A percentile compares a stretch with the other conserved stretches of the same genome.
phyloP scores from a whole-genome alignment of 306 rosid genomes.

The Hippophae gyantsensis region DNA sequence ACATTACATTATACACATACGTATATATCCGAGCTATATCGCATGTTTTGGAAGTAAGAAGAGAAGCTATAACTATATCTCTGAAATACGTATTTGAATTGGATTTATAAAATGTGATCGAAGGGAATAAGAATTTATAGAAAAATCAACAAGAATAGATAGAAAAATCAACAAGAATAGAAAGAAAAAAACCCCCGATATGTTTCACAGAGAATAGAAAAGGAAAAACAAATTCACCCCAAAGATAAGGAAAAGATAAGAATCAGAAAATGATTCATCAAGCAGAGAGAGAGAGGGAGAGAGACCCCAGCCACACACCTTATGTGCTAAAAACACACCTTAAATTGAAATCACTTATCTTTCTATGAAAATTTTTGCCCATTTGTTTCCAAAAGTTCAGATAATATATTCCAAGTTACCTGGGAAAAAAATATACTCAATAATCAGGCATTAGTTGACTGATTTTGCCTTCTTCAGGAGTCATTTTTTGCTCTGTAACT shows the following conservation, averaged over 20 bases:
- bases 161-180: too few species aligned
- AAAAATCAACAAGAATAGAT: conserved; percentile 7
- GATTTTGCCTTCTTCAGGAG: conserved; percentile 67
- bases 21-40: conserved; percentile 5
- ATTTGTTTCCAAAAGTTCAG: neutral
- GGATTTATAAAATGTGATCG: conserved; percentile 31
- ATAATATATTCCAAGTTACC: conserved; percentile 28
- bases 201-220: neutral
- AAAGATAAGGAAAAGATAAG: conserved; percentile 31
- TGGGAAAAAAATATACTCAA: conserved; percentile 23
- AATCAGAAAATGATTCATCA: conserved; percentile 22
- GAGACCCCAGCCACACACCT: conserved; percentile 22
- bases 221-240: conserved; percentile 10
- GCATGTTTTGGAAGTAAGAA: neutral
- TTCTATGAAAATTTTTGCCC: neutral
- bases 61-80: conserved; percentile 17
- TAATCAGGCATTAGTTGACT: conserved; percentile 90
- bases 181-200: conserved; percentile 5
- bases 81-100: conserved; percentile 10
- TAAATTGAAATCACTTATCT: conserved; percentile 5
- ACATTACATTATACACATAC: conserved; percentile 10
- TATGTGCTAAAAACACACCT: conserved; percentile 25
- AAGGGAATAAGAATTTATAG: conserved; percentile 15
- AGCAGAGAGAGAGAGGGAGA: neutral
- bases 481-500: conserved; percentile 67